phyloP scores from a whole-genome alignment of 768 basidiomycete genomes.

The Paxillus ammoniavirescens region DNA sequence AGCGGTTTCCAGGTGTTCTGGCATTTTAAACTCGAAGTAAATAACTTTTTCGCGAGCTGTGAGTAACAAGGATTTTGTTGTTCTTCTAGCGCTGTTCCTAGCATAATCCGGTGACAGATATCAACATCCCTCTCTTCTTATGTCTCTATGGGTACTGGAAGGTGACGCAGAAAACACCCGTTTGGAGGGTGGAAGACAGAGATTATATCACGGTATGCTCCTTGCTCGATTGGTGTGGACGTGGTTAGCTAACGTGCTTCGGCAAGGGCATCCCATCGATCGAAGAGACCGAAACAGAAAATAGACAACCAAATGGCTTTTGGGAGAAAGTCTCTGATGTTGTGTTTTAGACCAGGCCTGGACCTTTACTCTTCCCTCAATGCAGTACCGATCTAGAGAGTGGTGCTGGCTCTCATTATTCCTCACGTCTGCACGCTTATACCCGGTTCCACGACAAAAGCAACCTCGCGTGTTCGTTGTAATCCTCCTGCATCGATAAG shows the following conservation, averaged over 20 bases:
- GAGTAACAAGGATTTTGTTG: constrained; percentile 9
- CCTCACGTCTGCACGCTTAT: too few relatives aligned
- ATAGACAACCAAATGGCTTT: constrained; percentile 49
- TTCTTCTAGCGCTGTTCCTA: not conserved
- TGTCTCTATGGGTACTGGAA: constrained; percentile 26
- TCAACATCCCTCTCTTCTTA: constrained; percentile 23
- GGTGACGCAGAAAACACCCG: constrained; percentile 10
- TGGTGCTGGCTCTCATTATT: too few relatives aligned
- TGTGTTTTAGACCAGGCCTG: constrained; percentile 41
- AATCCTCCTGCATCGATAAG: too few relatives aligned
- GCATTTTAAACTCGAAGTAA: constrained; percentile 30
- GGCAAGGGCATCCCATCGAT: constrained; percentile 58
- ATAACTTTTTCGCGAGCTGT: constrained; percentile 51
- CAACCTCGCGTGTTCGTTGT: too few relatives aligned
- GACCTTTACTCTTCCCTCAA: too few relatives aligned
- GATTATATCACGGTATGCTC: constrained; percentile 59
- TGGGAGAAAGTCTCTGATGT: constrained; percentile 46
- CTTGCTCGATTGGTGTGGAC: not conserved
- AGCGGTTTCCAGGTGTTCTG: constrained; percentile 64
- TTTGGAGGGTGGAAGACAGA: constrained; percentile 64
- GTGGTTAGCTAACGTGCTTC: not conserved
- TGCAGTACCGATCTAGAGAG: too few relatives aligned
- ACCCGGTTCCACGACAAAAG: too few relatives aligned
- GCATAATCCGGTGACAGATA: constrained; percentile 28
- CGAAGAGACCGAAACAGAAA: constrained; percentile 64